Evolutionary conservation across 805 yeast species (phyloP), one percentile per base, ranked within the genome.

Genomic region (Metschnikowia proteae): DNA sequence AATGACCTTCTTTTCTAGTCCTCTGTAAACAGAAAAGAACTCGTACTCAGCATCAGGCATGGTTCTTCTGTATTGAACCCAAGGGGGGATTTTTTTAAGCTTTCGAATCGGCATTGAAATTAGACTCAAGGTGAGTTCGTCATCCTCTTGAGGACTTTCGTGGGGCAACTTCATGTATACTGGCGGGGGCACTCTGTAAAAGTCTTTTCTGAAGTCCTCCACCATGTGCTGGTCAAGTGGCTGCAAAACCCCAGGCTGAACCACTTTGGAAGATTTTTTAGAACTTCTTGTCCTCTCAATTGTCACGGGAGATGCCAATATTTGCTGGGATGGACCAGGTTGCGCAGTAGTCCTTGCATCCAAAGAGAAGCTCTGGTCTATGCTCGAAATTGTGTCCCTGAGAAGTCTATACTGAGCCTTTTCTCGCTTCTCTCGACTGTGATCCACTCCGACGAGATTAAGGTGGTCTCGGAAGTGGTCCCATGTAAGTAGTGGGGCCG

Each of bases 401-500:
- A 40, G 43, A n/a, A 40, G 25, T 7, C 29, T 31, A 5, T 9
- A 31, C 29, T 31, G 35, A 5, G 7, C 9, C 10, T 31, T 17
- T 6, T 27, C 38, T 13, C 9, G 11, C 22, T 17, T 26, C 23
- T 25, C 25, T n/a, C 22, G 43, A 3, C 17, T 22, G 13, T 23
- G 26, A 9, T 22, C 31, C n/a, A n/a, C 33, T 13, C 7, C 23
- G 5, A 33, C 17, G 22, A 35, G 28, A 22, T 43, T 43, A 27
- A 33, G 17, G 10, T 28, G 38, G 27, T 34, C 38, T 8, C 33
- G 33, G n/a, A 34, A 23, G 22, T 17, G 28, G 22, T 28, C 33
- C 38, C 38, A 33, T 29, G 48, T 45, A 22, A 44, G 35, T 29
- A 48, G 46, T 3, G 53, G 53, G 17, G 36, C 23, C 36, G 9